Base-by-base conservation (phyloP, 306 rosid species). In the Arachis stenosperma region DNA sequence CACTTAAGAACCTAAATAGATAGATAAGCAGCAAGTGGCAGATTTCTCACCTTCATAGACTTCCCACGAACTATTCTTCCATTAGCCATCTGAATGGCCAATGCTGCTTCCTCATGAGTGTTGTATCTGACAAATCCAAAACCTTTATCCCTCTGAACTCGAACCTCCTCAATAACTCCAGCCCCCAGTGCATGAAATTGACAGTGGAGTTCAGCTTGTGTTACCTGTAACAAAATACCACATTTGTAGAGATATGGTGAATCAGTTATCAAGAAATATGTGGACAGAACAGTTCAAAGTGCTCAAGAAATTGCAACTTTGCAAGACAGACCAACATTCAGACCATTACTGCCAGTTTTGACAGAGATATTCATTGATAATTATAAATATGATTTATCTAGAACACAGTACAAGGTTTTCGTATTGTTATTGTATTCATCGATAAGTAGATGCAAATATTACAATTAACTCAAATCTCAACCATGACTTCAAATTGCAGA, bases 81-180 rank as follows among this genome's bases (percentile, higher is more conserved):
- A 83, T 81, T 86, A 69, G 86, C 86, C 81, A 86, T 65, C 79
- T 86, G 90, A 83, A 86, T 86, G 81, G 90, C 90, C 71, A 79
- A 7, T 40, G 87, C 81, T 68, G 90, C 88, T 78, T 86, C 90
- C 14, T 83, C 90, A 44, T 86, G 88, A 78, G 79, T 78, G 78
- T 73, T 83, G 81, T 81, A 86, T 73, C 90, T 86, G 52, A 86
- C 84, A 86, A 86, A 86, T 69, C 90, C 90, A 83, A 86, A 86
- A 65, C 90, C 88, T 70, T 86, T 86, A 65, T 83, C 90, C 82
- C 90, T 81, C 80, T 86, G 90, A 77, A 86, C 66, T 64, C 90
- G 87, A 22, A 86, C 90, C 75, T 86, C 90, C 81, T 86, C 90
- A 68, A 86, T 79, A 42, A 81, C 81, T 70, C 90, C 90, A 75